phyloP scores from a whole-genome alignment of 1,284 basidiomycete species.

The Athelia sp. region DNA sequence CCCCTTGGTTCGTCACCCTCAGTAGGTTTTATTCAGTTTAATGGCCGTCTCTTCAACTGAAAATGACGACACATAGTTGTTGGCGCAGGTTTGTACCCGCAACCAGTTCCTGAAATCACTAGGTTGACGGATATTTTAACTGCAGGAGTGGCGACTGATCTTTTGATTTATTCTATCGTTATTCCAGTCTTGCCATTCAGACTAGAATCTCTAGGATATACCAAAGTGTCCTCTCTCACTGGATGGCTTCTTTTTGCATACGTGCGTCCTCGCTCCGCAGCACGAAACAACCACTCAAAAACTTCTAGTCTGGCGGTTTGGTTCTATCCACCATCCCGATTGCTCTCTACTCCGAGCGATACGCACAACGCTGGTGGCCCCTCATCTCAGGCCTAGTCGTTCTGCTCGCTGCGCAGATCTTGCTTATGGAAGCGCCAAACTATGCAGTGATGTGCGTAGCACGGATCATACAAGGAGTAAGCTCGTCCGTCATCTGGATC shows the following conservation, averaged over 20 bases:
- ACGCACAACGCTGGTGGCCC: constrained; percentile 49
- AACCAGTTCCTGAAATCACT: constrained; percentile 1
- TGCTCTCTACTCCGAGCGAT: constrained; percentile 62
- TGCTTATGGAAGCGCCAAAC: constrained; percentile 73
- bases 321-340: constrained; percentile 61
- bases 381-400: constrained; percentile 54
- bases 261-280: constrained; percentile 27
- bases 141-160: constrained; percentile 57
- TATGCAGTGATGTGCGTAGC: constrained; percentile 72
- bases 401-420: constrained; percentile 55
- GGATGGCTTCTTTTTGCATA: constrained; percentile 68
- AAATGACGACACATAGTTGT: constrained; percentile 20
- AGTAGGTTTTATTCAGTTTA: constrained; percentile 8
- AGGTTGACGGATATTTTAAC: not conserved
- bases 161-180: constrained; percentile 64
- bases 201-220: constrained; percentile 50
- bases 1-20: constrained; percentile 22
- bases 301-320: constrained; percentile 39
- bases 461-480: constrained; percentile 67
- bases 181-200: constrained; percentile 77
- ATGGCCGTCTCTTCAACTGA: constrained; percentile 1
- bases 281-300: constrained; percentile 1
- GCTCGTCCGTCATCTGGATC: constrained; percentile 73
- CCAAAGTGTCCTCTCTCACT: constrained; percentile 48
- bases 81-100: constrained; percentile 25